Evolutionary conservation across 176 grass and related monocot species (phyloP), one percentile per base, ranked within the genome.

Genomic region (Lolium multiflorum): DNA sequence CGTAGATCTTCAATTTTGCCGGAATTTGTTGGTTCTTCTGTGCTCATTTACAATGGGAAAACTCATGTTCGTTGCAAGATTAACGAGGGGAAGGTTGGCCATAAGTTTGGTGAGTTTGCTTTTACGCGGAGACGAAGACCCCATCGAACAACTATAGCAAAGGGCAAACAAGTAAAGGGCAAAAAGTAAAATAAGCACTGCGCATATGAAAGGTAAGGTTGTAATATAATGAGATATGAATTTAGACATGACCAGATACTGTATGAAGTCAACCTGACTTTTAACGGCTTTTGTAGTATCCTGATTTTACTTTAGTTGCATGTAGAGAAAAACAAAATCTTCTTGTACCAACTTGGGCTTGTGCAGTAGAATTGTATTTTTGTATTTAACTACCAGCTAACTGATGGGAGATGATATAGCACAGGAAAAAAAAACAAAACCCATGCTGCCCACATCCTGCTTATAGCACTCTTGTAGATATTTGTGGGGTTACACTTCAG

Each of bases 51-150:
- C 20, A 72, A 72, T 46, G 70, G 70, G 9, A 72, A 72, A 21
- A 72, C 41, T 21, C 70, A 72, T 12, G 70, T 72, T 13, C 70
- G 70, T 47, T 72, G 70, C 70, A 81, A 64, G 78, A 49, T 65
- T 59, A 81, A 21, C 0, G 59, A 49, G 26, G 78, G 13, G 10
- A 81, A 81, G 21, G 78, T 81, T n/a, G 41, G 46, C 28, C 60
- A 81, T 68, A 81, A 81, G 31, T 51, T 64, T 24, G 41, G 58
- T 4, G 77, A 64, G n/a, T 80, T 80, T 64, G 58, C 58, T 64
- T 80, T 80, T 22, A 78, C 20, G 41, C 4, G 3, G 38, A 63
- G 11, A 46, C 12, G 77, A 22, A 79, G 77, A 43, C 77, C 73
- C 67, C 68, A 71, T 71, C 38, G 68, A 11, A 43, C 38, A n/a